Evolutionary conservation across 371 early-diverging fungal species (phyloP).

Genomic region (Mortierella sp.): DNA sequence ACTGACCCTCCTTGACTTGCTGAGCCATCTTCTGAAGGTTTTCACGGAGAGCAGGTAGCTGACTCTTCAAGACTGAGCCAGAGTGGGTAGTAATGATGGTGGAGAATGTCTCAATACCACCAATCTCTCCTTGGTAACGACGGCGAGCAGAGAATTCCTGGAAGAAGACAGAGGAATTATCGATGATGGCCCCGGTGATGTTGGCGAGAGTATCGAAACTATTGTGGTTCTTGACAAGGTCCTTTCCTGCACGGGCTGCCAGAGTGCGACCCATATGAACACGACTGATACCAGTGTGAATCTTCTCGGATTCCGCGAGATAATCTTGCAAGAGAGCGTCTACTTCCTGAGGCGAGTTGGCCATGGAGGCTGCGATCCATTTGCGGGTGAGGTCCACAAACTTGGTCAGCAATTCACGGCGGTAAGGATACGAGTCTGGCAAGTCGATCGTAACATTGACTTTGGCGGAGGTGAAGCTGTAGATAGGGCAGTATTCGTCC

Average conservation of each 20-base stretch:
- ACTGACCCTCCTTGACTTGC: constrained; percentile 58
- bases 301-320: constrained; percentile 66
- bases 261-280: constrained; percentile 80
- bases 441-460: constrained; percentile 76
- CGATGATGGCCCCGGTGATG: constrained; percentile 58
- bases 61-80: constrained; percentile 45
- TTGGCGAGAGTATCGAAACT: constrained; percentile 58
- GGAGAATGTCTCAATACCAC: constrained; percentile 59
- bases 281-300: constrained; percentile 58
- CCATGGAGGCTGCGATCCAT: constrained; percentile 73
- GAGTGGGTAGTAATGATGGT: constrained; percentile 14
- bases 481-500: constrained; percentile 82
- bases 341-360: constrained; percentile 64
- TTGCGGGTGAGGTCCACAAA: constrained; percentile 72
- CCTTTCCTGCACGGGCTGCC: constrained; percentile 77
- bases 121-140: constrained; percentile 68
- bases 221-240: constrained; percentile 60
- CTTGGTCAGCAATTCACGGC: constrained; percentile 72
- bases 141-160: constrained; percentile 67
- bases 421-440: constrained; percentile 81
- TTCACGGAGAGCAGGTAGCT: constrained; percentile 57
- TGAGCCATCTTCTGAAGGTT: constrained; percentile 52
- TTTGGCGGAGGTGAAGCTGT: constrained; percentile 73
- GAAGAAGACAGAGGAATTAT: constrained; percentile 69
- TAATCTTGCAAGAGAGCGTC: constrained; percentile 76